Base-by-base conservation (phyloP, 371 early-diverging fungal genomes). In the Syncephalastrum racemosum region DNA sequence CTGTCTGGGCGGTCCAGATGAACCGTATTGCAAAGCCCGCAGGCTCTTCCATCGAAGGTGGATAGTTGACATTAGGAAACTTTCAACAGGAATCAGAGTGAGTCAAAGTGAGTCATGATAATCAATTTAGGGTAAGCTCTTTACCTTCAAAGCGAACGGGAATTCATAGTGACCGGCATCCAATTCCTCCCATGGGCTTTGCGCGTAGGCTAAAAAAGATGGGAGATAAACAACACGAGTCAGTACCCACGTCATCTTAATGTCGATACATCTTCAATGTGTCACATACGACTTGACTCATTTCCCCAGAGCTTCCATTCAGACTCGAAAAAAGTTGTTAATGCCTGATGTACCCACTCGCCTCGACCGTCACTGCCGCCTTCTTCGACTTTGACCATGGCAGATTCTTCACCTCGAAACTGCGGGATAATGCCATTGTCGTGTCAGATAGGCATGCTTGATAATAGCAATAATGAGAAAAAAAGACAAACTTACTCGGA, bases 131-230 rank as follows among this genome's bases (percentile, higher is more conserved):
- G 24, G n/a, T 22, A 3, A 6, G 15, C 15, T 7, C 2, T 8
- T 48, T 65, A 84, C 84, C 71, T 84, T 84, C 55, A 82, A 71
- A 2, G 84, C 82, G 66, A 84, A 84, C 6, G 82, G 81, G 51
- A 73, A 84, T 42, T 73, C 71, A 59, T 84, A 78, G 15, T 69
- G 65, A 13, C 84, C 82, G 1, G 77, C 52, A 4, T 77, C 72
- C 46, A 84, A 59, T 49, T 84, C 84, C 42, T 77, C 65, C 84
- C 84, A 84, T 14, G 72, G 73, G 27, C 79, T 46, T 50, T 81
- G 79, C 46, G 71, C 67, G 59, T 71, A 75, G n/a, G 70, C 76
- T 15, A 45, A 43, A 18, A 6, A 31, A 31, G 36, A 31, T 25
- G 2, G 25, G 25, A 25, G 25, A 31, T 15, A 15, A 49, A 54